phyloP scores from a whole-genome alignment of 768 basidiomycete species.

The Gloeophyllum trabeum region DNA sequence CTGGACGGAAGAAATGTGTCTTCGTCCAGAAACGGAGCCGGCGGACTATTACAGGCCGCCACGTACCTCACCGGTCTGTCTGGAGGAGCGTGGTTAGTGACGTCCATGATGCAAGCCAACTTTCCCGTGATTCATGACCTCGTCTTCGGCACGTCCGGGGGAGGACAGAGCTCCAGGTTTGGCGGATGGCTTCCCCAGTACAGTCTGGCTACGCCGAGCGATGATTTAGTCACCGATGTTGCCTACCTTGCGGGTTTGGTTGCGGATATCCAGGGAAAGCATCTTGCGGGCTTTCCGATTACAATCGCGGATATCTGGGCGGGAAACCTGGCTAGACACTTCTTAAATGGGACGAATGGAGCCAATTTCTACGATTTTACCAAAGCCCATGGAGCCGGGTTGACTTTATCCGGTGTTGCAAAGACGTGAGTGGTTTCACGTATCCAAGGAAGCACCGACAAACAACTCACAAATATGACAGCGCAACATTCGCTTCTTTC shows the following conservation, averaged over 20 bases:
- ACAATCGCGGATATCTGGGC: slow-evolving; percentile 51
- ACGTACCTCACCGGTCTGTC: slow-evolving; percentile 43
- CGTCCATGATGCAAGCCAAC: slow-evolving; percentile 53
- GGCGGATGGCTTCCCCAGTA: slow-evolving; percentile 48
- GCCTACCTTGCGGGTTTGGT: slow-evolving; percentile 18
- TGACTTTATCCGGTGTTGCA: neutral
- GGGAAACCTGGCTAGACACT: slow-evolving; percentile 62
- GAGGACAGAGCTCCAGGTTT: slow-evolving; percentile 22
- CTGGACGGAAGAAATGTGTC: slow-evolving; percentile 39
- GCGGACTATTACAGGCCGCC: slow-evolving; percentile 41
- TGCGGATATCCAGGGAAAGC: slow-evolving; percentile 19
- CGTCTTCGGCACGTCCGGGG: slow-evolving; percentile 33
- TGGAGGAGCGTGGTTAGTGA: slow-evolving; percentile 57
- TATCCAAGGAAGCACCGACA: too few relatives aligned
- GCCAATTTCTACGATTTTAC: slow-evolving; percentile 49
- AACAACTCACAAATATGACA: neutral
- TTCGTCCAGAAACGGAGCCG: slow-evolving; percentile 26
- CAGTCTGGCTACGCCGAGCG: slow-evolving; percentile 41
- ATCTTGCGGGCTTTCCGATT: slow-evolving; percentile 16
- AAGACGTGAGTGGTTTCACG: neutral
- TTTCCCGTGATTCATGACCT: slow-evolving; percentile 47
- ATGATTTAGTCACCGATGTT: slow-evolving; percentile 10
- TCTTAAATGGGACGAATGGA: slow-evolving; percentile 52
- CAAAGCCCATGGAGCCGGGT: slow-evolving; percentile 52
- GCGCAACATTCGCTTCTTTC: neutral